Evolutionary conservation across 2,329 filamentous ascomycete species (phyloP).

Genomic region (Nemania sp.): DNA sequence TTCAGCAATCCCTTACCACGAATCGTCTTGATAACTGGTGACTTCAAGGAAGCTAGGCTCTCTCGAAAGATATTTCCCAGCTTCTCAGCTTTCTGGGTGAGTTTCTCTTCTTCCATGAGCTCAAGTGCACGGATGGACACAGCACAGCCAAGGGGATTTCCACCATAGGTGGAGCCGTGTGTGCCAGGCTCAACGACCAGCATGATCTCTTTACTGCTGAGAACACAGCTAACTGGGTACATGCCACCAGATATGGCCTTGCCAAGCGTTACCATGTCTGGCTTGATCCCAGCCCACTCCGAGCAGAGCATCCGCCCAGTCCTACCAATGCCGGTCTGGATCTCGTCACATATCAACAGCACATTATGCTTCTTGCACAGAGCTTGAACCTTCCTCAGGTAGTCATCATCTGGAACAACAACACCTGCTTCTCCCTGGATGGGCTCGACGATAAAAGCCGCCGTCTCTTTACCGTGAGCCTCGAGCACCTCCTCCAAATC

Average conservation of each 20-base stretch:
- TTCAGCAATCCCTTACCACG: slow-evolving; percentile 94
- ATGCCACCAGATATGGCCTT: slow-evolving; percentile 98
- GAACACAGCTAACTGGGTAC: slow-evolving; percentile 96
- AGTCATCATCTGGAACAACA: slow-evolving; percentile 89
- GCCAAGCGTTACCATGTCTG: slow-evolving; percentile 90
- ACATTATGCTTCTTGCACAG: slow-evolving; percentile 96
- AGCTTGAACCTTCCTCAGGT: slow-evolving; percentile 76
- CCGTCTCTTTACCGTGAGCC: slow-evolving; percentile 80
- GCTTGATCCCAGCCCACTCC: slow-evolving; percentile 94
- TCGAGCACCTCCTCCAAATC: slow-evolving; percentile 82
- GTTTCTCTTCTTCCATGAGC: slow-evolving; percentile 87
- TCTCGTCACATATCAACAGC: slow-evolving; percentile 95
- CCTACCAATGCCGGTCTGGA: slow-evolving; percentile 95
- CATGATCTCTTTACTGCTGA: slow-evolving; percentile 90
- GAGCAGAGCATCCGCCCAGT: slow-evolving; percentile 93
- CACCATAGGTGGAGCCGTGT: slow-evolving; percentile 97
- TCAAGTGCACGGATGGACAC: slow-evolving; percentile 95
- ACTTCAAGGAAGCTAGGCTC: slow-evolving; percentile 74
- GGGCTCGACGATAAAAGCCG: slow-evolving; percentile 92
- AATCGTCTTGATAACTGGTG: slow-evolving; percentile 78
- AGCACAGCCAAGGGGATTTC: slow-evolving; percentile 93
- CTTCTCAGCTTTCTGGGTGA: slow-evolving; percentile 80
- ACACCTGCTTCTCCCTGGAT: slow-evolving; percentile 98
- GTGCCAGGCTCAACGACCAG: slow-evolving; percentile 94
- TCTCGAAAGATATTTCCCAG: slow-evolving; percentile 84